Base-by-base conservation (phyloP, 2,329 filamentous ascomycete species). In the Myriosclerotinia curreyana region DNA sequence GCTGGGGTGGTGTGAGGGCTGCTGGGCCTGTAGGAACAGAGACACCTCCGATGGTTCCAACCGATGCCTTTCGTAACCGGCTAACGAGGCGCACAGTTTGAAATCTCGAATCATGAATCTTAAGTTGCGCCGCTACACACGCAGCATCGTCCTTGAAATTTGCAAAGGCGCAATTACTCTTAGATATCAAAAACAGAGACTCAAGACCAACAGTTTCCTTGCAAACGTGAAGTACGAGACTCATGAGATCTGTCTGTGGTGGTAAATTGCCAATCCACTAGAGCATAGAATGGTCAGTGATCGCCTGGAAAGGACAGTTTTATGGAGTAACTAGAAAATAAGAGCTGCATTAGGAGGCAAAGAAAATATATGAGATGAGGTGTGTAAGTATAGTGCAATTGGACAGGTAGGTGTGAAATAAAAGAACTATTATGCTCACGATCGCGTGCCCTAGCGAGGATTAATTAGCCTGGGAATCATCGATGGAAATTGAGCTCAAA, bases 81-180 rank as follows among this genome's bases (percentile, higher is more conserved):
- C 93, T 96, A 15, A 97, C 93, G 5, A 98, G 82, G 34, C 91
- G 85, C 22, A 95, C 90, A 0, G 91, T 88, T 71, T 94, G 86
- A 71, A 97, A 97, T 64, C 89, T 88, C 1, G 92, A 96, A 72
- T 98, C 93, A 75, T 98, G 92, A 52, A 98, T 89, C 69, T 91
- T 87, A 53, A 86, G 83, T 79, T 96, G 91, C 0, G 94, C 94
- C 11, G 84, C 82, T 8, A 84, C 78, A 73, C 92, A 97, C 6
- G 86, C 86, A 3, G 81, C 78, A 71, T 96, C 92, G 59, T 91
- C 89, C 67, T 88, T 90, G 75, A 96, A 98, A 73, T 98, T 98
- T 69, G 96, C 92, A 78, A 98, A 98, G 0, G 93, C 94, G 73
- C 94, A 98, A 74, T 97, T 97, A 75, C 93, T 97, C 76, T 97